Conservation (phyloP, 495 filamentous ascomycete species). For the Penicillium goetzii region DNA sequence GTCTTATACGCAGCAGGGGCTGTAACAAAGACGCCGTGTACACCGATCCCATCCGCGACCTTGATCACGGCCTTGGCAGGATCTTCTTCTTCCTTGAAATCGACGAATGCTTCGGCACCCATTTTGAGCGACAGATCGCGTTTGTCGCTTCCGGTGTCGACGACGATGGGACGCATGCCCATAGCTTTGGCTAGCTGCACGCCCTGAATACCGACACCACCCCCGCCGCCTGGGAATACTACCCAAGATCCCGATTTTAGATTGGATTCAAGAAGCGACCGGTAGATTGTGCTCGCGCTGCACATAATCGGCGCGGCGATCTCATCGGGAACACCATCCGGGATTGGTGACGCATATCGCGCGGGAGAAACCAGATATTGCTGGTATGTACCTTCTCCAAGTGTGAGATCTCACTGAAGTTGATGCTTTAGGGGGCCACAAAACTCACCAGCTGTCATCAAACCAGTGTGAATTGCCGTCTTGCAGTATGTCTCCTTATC, state of each 20-base stretch:
- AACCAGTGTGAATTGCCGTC: conserved; percentile 37
- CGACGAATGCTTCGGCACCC: conserved; percentile 57
- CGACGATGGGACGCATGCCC: conserved; percentile 57
- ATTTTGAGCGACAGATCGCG: conserved; percentile 44
- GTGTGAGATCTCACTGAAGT: not conserved
- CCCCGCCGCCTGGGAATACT: conserved; percentile 56
- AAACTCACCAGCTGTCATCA: conserved; percentile 38
- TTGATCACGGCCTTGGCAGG: conserved; percentile 43
- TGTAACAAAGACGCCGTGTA: conserved; percentile 55
- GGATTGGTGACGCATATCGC: conserved; percentile 67
- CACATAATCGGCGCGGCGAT: conserved; percentile 66
- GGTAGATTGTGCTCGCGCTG: conserved; percentile 60
- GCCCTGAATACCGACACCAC: conserved; percentile 65
- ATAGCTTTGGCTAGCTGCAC: conserved; percentile 62
- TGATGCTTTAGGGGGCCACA: not conserved
- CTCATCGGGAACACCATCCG: conserved; percentile 59
- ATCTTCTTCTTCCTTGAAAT: conserved; percentile 46
- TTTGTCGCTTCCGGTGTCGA: conserved; percentile 51
- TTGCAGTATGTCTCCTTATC: conserved; percentile 51
- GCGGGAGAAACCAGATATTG: conserved; percentile 67
- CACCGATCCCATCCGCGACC: conserved; percentile 50
- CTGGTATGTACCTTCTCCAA: conserved; percentile 61
- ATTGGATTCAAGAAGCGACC: conserved; percentile 56
- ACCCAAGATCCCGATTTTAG: conserved; percentile 63
- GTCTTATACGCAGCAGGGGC: conserved; percentile 52